A percentile compares a stretch with the other conserved stretches of the same genome.
These are phyloP conservation scores for Globisporangium viniferum DNA, from an alignment of 352 stramenopile species.

Conservation along the genomic window DNA sequence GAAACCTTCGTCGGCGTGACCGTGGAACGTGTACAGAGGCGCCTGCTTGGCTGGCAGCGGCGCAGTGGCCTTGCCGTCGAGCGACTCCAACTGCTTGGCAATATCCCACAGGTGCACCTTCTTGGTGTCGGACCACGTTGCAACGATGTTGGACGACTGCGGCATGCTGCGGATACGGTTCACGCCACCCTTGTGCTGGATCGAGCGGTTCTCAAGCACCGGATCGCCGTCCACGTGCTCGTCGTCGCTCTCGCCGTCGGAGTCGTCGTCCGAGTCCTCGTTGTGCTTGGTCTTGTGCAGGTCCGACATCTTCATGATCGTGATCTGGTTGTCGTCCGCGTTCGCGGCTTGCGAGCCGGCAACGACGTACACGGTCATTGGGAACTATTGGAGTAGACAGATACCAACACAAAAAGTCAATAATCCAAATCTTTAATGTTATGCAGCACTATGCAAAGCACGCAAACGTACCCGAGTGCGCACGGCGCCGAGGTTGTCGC, in stretches of 20 bases:
- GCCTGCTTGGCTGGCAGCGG: constrained; percentile 54
- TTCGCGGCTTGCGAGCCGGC: constrained; percentile 95
- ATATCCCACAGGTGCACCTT: constrained; percentile 97
- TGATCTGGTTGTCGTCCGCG: constrained; percentile 94
- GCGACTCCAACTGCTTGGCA: constrained; percentile 81
- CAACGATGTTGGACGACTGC: constrained; percentile 95
- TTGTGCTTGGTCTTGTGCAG: constrained; percentile 92
- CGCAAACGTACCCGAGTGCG: constrained; percentile 51
- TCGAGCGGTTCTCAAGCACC: constrained; percentile 93
- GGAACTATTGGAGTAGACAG: constrained; percentile 66
- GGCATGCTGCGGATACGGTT: constrained; percentile 96
- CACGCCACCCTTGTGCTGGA: constrained; percentile 94
- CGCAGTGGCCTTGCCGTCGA: constrained; percentile 75
- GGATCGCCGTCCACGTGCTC: constrained; percentile 95
- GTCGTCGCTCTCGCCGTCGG: constrained; percentile 81
- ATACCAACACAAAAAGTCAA: neutral
- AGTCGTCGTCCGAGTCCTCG: constrained; percentile 69
- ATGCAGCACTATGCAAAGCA: neutral
- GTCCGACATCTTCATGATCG: constrained; percentile 97
- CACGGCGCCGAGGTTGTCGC: constrained; percentile 93
- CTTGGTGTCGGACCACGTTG: constrained; percentile 95
- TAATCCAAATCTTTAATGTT: neutral
- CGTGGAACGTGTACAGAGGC: constrained; percentile 92
- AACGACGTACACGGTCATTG: constrained; percentile 95
- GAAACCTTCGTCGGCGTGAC: constrained; percentile 96